phyloP scores from a whole-genome alignment of 495 filamentous ascomycete genomes.

The Neurospora hispaniola region DNA sequence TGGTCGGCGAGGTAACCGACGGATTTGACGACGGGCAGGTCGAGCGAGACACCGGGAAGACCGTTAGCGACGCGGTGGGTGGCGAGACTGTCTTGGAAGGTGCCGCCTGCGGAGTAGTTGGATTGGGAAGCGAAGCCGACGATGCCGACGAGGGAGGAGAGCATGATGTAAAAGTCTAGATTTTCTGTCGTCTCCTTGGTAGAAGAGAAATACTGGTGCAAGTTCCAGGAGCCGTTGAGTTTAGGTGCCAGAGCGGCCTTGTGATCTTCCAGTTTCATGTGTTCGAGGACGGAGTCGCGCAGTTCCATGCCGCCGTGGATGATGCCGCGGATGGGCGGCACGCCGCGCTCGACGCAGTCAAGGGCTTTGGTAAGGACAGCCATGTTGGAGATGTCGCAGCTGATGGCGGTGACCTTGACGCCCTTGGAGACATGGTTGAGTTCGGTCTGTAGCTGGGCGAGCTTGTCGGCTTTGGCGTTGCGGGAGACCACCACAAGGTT shows the following conservation, averaged over 20 bases:
- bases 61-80: constrained; percentile 12
- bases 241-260: constrained; percentile 33
- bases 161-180: constrained; percentile 46
- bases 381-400: constrained; percentile 32
- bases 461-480: constrained; percentile 30
- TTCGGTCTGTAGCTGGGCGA: constrained; percentile 23
- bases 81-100: constrained; percentile 22
- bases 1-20: constrained; percentile 25
- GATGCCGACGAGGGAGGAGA: constrained; percentile 37
- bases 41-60: constrained; percentile 26
- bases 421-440: constrained; percentile 27
- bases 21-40: constrained; percentile 34
- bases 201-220: constrained; percentile 27
- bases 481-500: constrained; percentile 49
- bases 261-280: constrained; percentile 36
- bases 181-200: not conserved
- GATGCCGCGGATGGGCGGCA: constrained; percentile 33
- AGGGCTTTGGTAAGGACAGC: constrained; percentile 22
- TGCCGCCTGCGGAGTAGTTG: constrained; percentile 41
- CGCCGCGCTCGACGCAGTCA: constrained; percentile 17
- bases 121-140: constrained; percentile 32
- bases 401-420: constrained; percentile 25
- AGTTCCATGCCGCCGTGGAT: constrained; percentile 47
- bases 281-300: constrained; percentile 32
- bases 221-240: constrained; percentile 41